Evolutionary conservation across 78 protist species (phyloP).

Genomic region (Tieghemostelium lacteum): DNA sequence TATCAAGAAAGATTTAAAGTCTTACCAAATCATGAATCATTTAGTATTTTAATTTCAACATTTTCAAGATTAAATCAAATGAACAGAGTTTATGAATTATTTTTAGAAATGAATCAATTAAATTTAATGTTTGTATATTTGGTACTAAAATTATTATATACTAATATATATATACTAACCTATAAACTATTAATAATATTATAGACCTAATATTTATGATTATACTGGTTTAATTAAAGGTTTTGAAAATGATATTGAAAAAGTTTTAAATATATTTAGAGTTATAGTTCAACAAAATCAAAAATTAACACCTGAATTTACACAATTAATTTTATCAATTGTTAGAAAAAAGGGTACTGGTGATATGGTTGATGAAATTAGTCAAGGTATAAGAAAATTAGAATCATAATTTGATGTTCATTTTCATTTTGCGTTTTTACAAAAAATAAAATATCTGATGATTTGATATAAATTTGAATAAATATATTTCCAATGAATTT

Average conservation of each 20-base stretch:
- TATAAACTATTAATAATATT: background rate
- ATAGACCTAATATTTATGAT: conserved; percentile 45
- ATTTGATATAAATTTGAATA: too few species aligned
- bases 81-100: conserved; percentile 57
- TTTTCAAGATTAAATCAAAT: conserved; percentile 18
- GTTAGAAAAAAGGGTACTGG: conserved; percentile 4
- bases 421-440: too few species aligned
- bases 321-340: background rate
- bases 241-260: background rate
- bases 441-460: too few species aligned
- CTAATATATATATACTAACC: background rate
- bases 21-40: conserved; percentile 39
- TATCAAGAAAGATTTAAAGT: conserved; percentile 35
- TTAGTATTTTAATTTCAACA: conserved; percentile 33
- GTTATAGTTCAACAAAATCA: conserved; percentile 21
- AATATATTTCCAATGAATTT: too few species aligned
- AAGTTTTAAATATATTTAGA: conserved; percentile 16
- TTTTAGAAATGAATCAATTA: conserved; percentile 55
- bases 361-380: conserved; percentile 8
- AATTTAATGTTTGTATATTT: conserved; percentile 25
- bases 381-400: conserved; percentile 22
- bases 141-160: too few species aligned
- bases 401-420: too few species aligned
- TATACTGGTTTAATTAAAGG: conserved; percentile 50
- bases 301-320: conserved; percentile 43